Base-by-base conservation (phyloP, 1,284 basidiomycete genomes). In the Cryptococcus floricola region DNA sequence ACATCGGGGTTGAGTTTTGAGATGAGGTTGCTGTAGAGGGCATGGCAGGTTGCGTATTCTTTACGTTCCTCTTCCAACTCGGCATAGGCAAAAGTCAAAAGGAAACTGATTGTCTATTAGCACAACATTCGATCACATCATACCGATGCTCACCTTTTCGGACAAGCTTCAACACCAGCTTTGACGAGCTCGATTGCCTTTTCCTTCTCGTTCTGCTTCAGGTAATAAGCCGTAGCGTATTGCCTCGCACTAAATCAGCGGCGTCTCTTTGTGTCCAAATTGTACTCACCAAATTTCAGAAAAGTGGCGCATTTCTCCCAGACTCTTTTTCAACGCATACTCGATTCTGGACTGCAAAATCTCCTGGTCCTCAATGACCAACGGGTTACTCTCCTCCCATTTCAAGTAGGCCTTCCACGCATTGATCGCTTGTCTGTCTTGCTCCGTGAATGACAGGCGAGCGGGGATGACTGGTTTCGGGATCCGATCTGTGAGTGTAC, bases 351-450 rank as follows among this genome's bases (percentile, higher is more conserved):
- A 81, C 49, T 87, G 81, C 38, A 95, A 75, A 5, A 81, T 81
- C 2, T 79, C 74, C 51, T 83, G 81, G 62, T 98, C 93, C 60
- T 95, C 91, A 53, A 96, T 84, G 71, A 92, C 89, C n/a, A 77
- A 60, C 1, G 94, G 96, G 69, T 99, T 98, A 62, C 83, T 82
- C 73, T 96, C 91, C 77, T 99, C 96, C 90, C 91, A 98, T 67
- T 91, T 90, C 50, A 98, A 78, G 73, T 97, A 98, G 3, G 83
- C 81, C 66, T 91, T 90, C 96, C 96, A 99, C 14, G 85, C 84
- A 19, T 85, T 85, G 5, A 92, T 84, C 37, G 89, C 81, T 14
- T 82, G 80, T 44, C 90, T 82, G 69, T 98, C 92, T 8, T 80
- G 77, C 1, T 82, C 78, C 53, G 82, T 85, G 79, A 88, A 94